These are phyloP conservation scores for Echeveria elegans DNA, from an alignment of 164 flowering plant genomes.

Conservation along the genomic window DNA sequence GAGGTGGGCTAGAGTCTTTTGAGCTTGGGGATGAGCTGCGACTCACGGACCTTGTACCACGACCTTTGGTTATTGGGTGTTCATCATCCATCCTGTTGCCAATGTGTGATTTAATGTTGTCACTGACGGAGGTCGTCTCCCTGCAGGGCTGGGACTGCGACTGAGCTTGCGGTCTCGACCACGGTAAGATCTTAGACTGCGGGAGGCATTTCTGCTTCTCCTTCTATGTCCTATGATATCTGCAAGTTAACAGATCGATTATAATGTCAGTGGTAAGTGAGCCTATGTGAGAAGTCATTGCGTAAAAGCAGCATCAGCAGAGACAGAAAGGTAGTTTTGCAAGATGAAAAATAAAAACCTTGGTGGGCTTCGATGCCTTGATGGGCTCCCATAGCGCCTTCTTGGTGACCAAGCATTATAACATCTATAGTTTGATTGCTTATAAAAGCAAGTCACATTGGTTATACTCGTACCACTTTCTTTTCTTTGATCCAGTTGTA, in stretches of 20 bases:
- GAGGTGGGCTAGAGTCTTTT: constrained; percentile 20
- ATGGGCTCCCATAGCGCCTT: constrained; percentile 42
- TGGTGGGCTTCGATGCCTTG: constrained; percentile 59
- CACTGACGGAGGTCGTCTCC: constrained; percentile 32
- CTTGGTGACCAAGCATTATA: constrained; percentile 48
- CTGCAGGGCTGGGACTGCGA: constrained; percentile 33
- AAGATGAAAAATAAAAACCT: constrained; percentile 33
- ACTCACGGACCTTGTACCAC: constrained; percentile 28
- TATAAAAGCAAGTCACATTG: constrained; percentile 15
- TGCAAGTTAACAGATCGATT: constrained; percentile 8
- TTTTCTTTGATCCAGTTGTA: not conserved
- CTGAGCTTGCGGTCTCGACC: constrained; percentile 26
- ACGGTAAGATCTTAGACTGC: constrained; percentile 31
- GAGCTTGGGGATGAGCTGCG: constrained; percentile 33
- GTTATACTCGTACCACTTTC: not conserved
- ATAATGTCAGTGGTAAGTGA: not conserved
- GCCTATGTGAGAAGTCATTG: not conserved
- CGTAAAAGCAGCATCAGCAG: too few species aligned
- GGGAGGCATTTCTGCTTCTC: constrained; percentile 43
- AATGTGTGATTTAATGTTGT: constrained; percentile 44
- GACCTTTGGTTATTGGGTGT: constrained; percentile 17
- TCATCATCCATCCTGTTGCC: constrained; percentile 30
- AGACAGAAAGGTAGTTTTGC: too few species aligned
- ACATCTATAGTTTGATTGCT: constrained; percentile 48
- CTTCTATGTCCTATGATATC: constrained; percentile 35